phyloP scores from a whole-genome alignment of 495 filamentous ascomycete species.

The Choiromyces venosus region DNA sequence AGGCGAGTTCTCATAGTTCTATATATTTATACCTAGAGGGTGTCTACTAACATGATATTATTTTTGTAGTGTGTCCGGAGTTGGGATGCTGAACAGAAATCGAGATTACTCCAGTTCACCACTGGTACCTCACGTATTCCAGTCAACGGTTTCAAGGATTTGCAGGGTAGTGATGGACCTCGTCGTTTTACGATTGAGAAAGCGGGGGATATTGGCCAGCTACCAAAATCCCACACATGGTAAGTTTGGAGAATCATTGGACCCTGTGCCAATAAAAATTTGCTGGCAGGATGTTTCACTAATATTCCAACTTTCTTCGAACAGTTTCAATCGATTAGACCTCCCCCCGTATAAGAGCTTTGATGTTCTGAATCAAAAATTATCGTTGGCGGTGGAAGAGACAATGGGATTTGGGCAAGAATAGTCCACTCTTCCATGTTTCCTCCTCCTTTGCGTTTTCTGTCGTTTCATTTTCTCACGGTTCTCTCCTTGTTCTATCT shows the following conservation, averaged over 20 bases:
- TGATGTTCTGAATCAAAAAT: conserved; percentile 75
- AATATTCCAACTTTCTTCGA: conserved; percentile 8
- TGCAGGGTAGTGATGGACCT: conserved; percentile 94
- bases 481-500: not conserved
- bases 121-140: conserved; percentile 97
- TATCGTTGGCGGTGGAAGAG: conserved; percentile 96
- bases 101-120: conserved; percentile 88
- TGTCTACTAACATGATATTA: conserved; percentile 17
- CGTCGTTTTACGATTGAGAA: conserved; percentile 97
- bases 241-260: conserved; percentile 49
- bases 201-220: conserved; percentile 76
- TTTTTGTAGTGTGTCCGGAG: conserved; percentile 61
- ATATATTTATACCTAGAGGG: not conserved
- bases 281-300: not conserved
- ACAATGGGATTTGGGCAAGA: conserved; percentile 99
- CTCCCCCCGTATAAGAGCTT: conserved; percentile 87
- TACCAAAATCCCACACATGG: conserved; percentile 98
- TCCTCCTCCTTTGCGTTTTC: not conserved
- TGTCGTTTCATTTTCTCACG: not conserved
- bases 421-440: conserved; percentile 45
- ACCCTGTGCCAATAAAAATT: conserved; percentile 3
- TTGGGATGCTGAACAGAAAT: conserved; percentile 99
- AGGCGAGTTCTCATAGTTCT: conserved; percentile 52
- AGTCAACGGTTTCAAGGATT: conserved; percentile 99
- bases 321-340: conserved; percentile 94